Evolutionary conservation across 441 rosid species (phyloP).

Genomic region (Euphorbia neoarborescens): DNA sequence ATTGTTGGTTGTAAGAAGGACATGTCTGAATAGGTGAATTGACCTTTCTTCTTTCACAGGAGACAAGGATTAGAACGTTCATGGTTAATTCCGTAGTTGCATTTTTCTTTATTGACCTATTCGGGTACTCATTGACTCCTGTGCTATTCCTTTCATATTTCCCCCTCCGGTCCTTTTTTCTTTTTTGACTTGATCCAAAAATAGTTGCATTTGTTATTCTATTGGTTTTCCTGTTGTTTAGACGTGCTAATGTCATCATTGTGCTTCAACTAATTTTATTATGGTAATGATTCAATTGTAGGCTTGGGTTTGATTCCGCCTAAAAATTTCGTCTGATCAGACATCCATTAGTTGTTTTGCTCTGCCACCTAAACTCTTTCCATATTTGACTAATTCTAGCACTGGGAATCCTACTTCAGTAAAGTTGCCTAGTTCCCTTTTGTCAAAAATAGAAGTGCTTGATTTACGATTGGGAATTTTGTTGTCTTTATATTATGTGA

Average conservation of each 20-base stretch:
- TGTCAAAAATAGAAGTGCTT: constrained; percentile 24
- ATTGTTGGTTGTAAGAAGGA: constrained; percentile 23
- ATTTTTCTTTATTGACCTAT: not conserved
- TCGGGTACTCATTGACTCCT: constrained; percentile 8
- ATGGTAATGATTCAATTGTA: constrained; percentile 5
- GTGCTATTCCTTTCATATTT: not conserved
- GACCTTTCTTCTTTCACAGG: constrained; percentile 20
- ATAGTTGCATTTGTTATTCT: not conserved
- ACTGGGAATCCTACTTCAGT: constrained; percentile 11
- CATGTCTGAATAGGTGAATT: constrained; percentile 7
- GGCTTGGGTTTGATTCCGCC: constrained; percentile 20
- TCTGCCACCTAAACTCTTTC: constrained; percentile 11
- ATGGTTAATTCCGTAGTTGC: not conserved
- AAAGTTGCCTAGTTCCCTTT: constrained; percentile 14
- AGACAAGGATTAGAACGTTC: constrained; percentile 20
- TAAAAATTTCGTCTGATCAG: constrained; percentile 19
- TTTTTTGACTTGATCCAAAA: constrained; percentile 10
- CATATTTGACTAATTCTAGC: constrained; percentile 4
- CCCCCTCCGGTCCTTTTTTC: not conserved
- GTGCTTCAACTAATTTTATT: constrained; percentile 11
- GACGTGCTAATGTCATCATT: constrained; percentile 16
- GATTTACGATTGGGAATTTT: not conserved
- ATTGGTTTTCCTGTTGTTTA: constrained; percentile 12
- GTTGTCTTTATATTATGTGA: constrained; percentile 21
- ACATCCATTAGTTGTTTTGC: constrained; percentile 20